Conservation (phyloP, 2,329 filamentous ascomycete species). For the Arthroderma sp. region DNA sequence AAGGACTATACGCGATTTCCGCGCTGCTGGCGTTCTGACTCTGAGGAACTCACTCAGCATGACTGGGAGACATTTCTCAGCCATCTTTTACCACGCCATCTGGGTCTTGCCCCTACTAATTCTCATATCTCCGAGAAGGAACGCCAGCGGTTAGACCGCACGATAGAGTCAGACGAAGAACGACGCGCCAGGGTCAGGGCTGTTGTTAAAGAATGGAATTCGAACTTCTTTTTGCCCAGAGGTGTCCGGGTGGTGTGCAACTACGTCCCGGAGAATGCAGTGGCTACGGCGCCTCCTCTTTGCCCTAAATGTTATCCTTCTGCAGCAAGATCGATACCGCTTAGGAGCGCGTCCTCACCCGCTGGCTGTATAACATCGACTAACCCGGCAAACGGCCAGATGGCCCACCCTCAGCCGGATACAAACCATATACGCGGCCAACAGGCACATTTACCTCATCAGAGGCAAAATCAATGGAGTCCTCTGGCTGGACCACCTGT, state of each 20-base stretch:
- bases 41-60: constrained; percentile 24
- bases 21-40: constrained; percentile 26
- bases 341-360: constrained; percentile 6
- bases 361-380: too few species aligned
- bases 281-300: constrained; percentile 23
- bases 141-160: constrained; percentile 27
- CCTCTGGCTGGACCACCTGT: too few species aligned
- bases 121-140: constrained; percentile 24
- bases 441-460: too few species aligned
- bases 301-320: constrained; percentile 30
- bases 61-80: constrained; percentile 33
- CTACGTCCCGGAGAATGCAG: constrained; percentile 23
- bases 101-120: constrained; percentile 25
- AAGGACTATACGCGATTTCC: constrained; percentile 31
- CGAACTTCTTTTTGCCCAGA: constrained; percentile 28
- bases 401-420: too few species aligned
- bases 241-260: constrained; percentile 21
- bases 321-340: constrained; percentile 18
- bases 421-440: too few species aligned
- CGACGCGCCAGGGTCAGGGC: constrained; percentile 25
- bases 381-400: too few species aligned
- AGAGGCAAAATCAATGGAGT: too few species aligned
- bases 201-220: constrained; percentile 32
- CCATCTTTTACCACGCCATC: constrained; percentile 28
- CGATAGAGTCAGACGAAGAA: constrained; percentile 29